Evolutionary conservation across 805 yeast genomes (phyloP).

Genomic region (Saccharomycopsis sp.): DNA sequence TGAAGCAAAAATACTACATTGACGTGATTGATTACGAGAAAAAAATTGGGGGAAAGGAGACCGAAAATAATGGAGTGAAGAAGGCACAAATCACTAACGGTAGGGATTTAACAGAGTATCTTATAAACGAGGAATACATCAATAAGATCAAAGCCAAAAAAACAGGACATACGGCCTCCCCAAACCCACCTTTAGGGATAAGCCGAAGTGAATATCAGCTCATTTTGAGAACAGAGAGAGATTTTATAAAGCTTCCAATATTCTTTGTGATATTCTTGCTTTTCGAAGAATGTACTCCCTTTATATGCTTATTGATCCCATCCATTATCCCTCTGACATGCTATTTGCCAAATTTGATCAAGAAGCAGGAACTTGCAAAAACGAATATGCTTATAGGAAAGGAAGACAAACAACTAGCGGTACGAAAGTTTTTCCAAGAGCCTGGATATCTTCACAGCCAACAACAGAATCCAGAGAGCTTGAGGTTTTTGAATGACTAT

Average conservation of each 20-base stretch:
- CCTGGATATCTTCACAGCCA: background rate
- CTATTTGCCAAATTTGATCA: slow-evolving; percentile 37
- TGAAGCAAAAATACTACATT: slow-evolving; percentile 27
- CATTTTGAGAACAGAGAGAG: slow-evolving; percentile 37
- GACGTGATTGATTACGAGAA: slow-evolving; percentile 22
- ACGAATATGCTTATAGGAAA: background rate
- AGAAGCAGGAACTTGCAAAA: slow-evolving; percentile 22
- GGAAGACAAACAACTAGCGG: background rate
- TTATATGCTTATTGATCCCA: slow-evolving; percentile 47
- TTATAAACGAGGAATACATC: slow-evolving; percentile 33
- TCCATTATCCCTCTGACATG: slow-evolving; percentile 55
- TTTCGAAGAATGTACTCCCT: slow-evolving; percentile 49
- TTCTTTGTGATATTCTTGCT: slow-evolving; percentile 41
- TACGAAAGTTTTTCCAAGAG: background rate
- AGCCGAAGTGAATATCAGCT: slow-evolving; percentile 41
- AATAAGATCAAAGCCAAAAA: slow-evolving; percentile 30
- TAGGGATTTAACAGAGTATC: slow-evolving; percentile 31
- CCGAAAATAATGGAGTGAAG: slow-evolving; percentile 5
- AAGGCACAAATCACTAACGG: slow-evolving; percentile 31
- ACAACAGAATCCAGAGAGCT: background rate
- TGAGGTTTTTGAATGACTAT: background rate
- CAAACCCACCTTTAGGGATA: slow-evolving; percentile 30
- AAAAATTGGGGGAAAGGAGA: background rate
- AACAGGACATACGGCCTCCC: slow-evolving; percentile 15
- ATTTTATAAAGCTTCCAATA: slow-evolving; percentile 40